phyloP scores from a whole-genome alignment of 129 eudicot species.

The Flaveria bidentis region DNA sequence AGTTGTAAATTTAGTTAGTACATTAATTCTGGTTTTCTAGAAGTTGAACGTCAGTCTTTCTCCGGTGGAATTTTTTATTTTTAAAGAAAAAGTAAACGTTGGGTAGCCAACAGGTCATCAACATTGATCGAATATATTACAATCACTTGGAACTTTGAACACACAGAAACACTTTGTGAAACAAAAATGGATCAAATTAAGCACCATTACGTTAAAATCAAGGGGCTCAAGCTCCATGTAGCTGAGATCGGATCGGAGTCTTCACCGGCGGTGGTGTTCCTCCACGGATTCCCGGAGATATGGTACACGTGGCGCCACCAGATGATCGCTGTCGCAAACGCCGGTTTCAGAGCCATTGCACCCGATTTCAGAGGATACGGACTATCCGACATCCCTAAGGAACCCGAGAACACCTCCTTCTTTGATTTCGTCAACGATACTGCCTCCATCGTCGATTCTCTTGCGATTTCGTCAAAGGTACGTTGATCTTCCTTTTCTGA shows the following conservation, averaged over 20 bases:
- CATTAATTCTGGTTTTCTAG: background rate
- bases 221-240: slow-evolving; percentile 32
- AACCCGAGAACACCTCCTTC: slow-evolving; percentile 29
- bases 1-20: no score
- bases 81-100: slow-evolving; percentile 4
- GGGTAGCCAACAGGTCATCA: background rate
- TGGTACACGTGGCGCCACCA: slow-evolving; percentile 41
- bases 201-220: slow-evolving; percentile 17
- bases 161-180: slow-evolving; percentile 4
- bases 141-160: background rate
- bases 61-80: no score
- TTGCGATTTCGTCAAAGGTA: slow-evolving; percentile 14
- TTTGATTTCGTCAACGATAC: slow-evolving; percentile 24
- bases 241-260: slow-evolving; percentile 31
- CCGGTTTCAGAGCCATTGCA: slow-evolving; percentile 31
- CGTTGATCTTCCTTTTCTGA: background rate
- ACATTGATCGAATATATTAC: background rate
- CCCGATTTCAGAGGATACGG: slow-evolving; percentile 39
- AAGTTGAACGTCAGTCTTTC: background rate
- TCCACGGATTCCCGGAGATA: slow-evolving; percentile 33
- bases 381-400: slow-evolving; percentile 26
- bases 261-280: slow-evolving; percentile 15
- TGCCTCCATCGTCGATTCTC: slow-evolving; percentile 21
- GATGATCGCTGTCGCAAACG: slow-evolving; percentile 31
- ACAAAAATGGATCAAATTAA: slow-evolving; percentile 22